phyloP scores from a whole-genome alignment of 768 basidiomycete species.

The Lyophyllum atratum region DNA sequence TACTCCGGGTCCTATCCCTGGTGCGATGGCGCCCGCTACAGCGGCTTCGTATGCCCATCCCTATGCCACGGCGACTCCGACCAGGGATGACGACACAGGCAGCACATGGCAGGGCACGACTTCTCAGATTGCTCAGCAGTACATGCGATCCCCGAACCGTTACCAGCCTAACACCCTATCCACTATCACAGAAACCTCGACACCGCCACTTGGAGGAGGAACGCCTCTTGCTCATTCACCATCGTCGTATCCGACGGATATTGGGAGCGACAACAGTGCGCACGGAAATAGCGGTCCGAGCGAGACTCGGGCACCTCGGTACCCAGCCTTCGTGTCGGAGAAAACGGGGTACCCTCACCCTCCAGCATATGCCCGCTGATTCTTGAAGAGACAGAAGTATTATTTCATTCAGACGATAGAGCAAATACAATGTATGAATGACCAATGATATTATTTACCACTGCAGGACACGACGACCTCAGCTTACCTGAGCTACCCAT shows the following conservation, averaged over 20 bases:
- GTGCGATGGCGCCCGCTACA: slow-evolving; percentile 10
- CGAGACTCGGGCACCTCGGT: slow-evolving; percentile 9
- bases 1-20: slow-evolving; percentile 7
- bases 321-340: background rate
- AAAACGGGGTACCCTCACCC: slow-evolving; percentile 3
- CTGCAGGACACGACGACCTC: background rate
- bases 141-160: slow-evolving; percentile 14
- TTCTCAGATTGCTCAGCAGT: slow-evolving; percentile 15
- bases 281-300: background rate
- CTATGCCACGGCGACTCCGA: slow-evolving; percentile 1
- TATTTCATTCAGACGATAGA: background rate
- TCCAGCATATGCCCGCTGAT: slow-evolving; percentile 4
- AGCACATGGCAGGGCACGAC: slow-evolving; percentile 18
- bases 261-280: background rate
- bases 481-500: background rate
- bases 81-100: background rate
- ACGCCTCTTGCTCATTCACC: slow-evolving; percentile 17
- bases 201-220: slow-evolving; percentile 9
- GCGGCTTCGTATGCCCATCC: slow-evolving; percentile 8
- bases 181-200: slow-evolving; percentile 22
- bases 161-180: slow-evolving; percentile 20
- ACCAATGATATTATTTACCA: background rate
- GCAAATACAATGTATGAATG: background rate
- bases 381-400: background rate
- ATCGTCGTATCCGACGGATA: slow-evolving; percentile 9